phyloP scores from a whole-genome alignment of 106 monocot genomes.

The Ottelia alismoides region DNA sequence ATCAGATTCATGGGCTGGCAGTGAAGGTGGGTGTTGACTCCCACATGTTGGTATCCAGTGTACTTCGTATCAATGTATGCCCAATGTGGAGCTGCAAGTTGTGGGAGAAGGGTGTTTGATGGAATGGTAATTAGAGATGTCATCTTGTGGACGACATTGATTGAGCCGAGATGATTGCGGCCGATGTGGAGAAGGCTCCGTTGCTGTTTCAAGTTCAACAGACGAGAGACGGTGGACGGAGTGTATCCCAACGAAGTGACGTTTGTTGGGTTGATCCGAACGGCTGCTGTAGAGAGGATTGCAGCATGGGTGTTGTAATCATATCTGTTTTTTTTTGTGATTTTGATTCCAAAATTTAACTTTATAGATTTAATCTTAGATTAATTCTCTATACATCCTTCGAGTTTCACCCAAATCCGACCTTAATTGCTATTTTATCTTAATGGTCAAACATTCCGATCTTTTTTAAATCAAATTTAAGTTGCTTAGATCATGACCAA shows the following conservation, averaged over 20 bases:
- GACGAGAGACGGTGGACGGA: conserved; percentile 33
- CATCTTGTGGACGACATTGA: conserved; percentile 87
- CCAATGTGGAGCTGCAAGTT: conserved; percentile 18
- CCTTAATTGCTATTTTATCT: no score
- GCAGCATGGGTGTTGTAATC: no score
- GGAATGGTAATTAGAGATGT: conserved; percentile 35
- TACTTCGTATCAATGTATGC: conserved; percentile 81
- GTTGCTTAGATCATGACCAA: no score
- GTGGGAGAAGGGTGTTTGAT: conserved; percentile 31
- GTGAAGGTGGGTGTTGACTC: conserved; percentile 26
- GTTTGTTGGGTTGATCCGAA: conserved; percentile 36
- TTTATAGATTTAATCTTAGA: no score
- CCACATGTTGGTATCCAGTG: conserved; percentile 37
- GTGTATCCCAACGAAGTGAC: conserved; percentile 69
- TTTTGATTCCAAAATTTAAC: no score
- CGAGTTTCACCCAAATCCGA: no score
- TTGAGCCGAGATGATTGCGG: conserved; percentile 65
- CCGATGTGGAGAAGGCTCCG: conserved; percentile 29
- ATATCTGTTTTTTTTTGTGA: no score
- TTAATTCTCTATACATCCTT: no score
- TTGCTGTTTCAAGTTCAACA: conserved; percentile 43
- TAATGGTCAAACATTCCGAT: no score
- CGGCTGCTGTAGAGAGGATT: conserved; percentile 19
- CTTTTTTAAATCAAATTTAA: no score
- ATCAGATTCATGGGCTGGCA: conserved; percentile 45